Base-by-base conservation (phyloP, 1,139 yeast species). In the Spencermartinsiella ligniputridi region DNA sequence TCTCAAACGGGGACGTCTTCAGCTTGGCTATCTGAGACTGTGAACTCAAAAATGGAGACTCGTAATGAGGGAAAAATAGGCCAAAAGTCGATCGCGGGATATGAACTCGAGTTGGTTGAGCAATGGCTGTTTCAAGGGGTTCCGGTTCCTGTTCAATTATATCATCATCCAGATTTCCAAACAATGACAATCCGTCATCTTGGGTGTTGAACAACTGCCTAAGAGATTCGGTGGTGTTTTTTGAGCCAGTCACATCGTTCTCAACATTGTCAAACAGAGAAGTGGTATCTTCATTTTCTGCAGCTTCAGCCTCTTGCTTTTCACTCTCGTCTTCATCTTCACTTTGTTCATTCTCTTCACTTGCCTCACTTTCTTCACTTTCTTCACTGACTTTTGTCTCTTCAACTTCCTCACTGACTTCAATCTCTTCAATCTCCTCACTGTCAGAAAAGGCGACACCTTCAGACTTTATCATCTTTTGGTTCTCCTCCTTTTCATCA, bases 1-100 rank as follows among this genome's bases (percentile, higher is more conserved):
- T 67, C 6, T 70, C 67, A 17, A 66, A 66, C 9, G 55, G 52
- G 24, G 58, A 54, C 16, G 44, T 47, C 16, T 56, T 56, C 36
- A 88, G 58, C 56, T 80, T 81, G 48, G 76, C 77, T 41, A 88
- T 63, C 60, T 87, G 95, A 0, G 96, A 73, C 64, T 89, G 97
- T 0, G 96, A 81, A 42, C 76, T 78, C 54, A 90, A 70, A 63
- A 87, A 92, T 0, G 96, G 96, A 0, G 97, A 89, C 24, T 84
- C 85, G 11, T 72, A 70, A 61, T 90, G 97, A 2, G 82, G 68
- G 75, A 95, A 90, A 63, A 90, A 90, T 27, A 90, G 69, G 0
- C 92, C 90, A 41, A 69, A 56, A n/a, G 46, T 52, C 12, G 36
- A 34, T 6, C 24, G 22, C 4, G 20, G 36, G 15, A 27, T 15